Conservation (phyloP, 371 early-diverging fungal species). For the Mucor ambiguus region DNA sequence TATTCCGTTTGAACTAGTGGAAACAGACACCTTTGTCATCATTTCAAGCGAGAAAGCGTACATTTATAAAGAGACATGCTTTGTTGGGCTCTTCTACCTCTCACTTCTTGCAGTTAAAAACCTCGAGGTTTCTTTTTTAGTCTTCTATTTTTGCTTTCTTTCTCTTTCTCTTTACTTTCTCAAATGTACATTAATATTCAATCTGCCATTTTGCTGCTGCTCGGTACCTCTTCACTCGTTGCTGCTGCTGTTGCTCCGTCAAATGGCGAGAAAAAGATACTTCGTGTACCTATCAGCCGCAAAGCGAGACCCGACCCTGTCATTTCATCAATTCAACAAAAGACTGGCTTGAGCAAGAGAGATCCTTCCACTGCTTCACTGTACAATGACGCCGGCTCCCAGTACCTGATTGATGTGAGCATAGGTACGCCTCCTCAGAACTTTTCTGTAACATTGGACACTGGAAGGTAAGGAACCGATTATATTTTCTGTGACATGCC, state of each 20-base stretch:
- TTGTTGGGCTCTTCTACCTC: neutral
- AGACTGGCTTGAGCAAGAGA: conserved; percentile 10
- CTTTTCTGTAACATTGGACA: conserved; percentile 47
- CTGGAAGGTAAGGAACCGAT: conserved; percentile 41
- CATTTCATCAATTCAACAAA: conserved; percentile 17
- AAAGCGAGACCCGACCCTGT: conserved; percentile 15
- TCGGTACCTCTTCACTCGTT: neutral
- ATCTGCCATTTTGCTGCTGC: conserved; percentile 9
- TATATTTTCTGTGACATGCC: neutral
- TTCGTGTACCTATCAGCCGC: conserved; percentile 19
- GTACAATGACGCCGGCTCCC: conserved; percentile 42
- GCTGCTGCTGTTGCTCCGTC: neutral
- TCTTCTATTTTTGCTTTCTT: conserved; percentile 7
- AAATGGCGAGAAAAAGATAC: neutral
- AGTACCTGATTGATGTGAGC: conserved; percentile 38
- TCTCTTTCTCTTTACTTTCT: neutral
- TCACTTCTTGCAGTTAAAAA: neutral
- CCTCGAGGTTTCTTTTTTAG: neutral
- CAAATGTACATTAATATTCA: conserved; percentile 11
- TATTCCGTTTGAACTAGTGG: neutral
- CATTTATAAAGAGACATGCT: neutral
- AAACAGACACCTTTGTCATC: neutral
- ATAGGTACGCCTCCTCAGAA: conserved; percentile 46
- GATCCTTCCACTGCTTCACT: conserved; percentile 24
- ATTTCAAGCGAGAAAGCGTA: neutral